Evolutionary conservation across 257 asterid genomes (phyloP).

Genomic region (Sherardia arvensis): DNA sequence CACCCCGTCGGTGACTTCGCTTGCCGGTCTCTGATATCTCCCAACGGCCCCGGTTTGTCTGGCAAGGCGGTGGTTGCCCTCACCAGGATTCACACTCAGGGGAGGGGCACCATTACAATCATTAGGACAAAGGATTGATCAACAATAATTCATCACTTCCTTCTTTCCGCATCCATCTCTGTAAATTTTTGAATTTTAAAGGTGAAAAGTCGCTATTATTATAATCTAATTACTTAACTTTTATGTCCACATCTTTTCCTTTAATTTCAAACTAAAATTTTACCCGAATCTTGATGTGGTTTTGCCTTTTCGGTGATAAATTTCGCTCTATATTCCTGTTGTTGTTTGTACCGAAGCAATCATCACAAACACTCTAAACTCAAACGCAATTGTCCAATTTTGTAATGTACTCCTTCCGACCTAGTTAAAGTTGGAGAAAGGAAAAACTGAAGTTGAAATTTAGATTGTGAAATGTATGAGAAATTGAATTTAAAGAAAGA

Average conservation of each 20-base stretch:
- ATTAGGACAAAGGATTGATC: constrained; percentile 56
- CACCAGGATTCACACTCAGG: constrained; percentile 77
- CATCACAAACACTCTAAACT: not conserved
- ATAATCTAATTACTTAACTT: not conserved
- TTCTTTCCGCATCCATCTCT: not conserved
- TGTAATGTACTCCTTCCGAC: too few relatives aligned
- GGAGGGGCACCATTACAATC: constrained; percentile 88
- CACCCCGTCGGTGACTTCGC: constrained; percentile 98
- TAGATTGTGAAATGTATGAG: not conserved
- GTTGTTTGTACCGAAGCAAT: not conserved
- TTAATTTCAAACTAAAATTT: not conserved
- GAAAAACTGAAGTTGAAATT: too few relatives aligned
- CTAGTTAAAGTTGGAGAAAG: too few relatives aligned
- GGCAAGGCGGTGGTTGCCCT: constrained; percentile 88
- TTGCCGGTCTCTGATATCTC: constrained; percentile 44
- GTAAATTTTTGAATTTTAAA: not conserved
- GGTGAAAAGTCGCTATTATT: not conserved
- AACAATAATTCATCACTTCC: not conserved
- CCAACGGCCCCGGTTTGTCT: constrained; percentile 77
- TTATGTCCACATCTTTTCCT: not conserved
- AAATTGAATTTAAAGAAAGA: too few relatives aligned
- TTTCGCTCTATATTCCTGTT: not conserved
- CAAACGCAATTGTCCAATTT: too few relatives aligned
- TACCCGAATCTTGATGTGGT: not conserved
- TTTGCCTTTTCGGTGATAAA: not conserved